Conservation (phyloP, 176 grass and related monocot genomes). For the Tillandsia leiboldiana region DNA sequence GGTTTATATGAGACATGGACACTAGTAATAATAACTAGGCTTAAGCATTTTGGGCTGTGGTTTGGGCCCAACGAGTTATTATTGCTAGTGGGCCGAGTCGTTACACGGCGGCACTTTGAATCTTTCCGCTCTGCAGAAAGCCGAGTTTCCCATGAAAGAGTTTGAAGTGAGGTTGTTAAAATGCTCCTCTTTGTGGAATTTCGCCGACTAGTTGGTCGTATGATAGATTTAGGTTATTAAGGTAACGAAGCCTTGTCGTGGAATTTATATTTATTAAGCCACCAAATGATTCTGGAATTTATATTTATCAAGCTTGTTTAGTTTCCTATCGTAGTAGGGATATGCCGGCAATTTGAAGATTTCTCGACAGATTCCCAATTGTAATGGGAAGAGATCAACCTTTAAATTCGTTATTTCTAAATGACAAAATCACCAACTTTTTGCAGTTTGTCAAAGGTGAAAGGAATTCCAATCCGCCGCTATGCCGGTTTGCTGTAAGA, state of each 20-base stretch:
- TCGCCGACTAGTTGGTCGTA: background rate
- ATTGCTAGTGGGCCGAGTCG: too few relatives aligned
- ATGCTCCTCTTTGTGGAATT: background rate
- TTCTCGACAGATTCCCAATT: slow-evolving; percentile 3
- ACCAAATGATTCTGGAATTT: background rate
- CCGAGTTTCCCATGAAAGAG: slow-evolving; percentile 39
- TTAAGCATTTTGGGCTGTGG: too few relatives aligned
- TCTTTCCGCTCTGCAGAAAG: slow-evolving; percentile 19
- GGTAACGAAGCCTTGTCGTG: slow-evolving; percentile 25
- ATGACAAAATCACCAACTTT: background rate
- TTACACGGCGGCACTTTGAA: slow-evolving; percentile 23
- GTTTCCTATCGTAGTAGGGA: background rate
- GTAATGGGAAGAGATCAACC: background rate
- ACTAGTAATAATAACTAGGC: too few relatives aligned
- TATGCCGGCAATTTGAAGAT: background rate
- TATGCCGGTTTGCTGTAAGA: background rate
- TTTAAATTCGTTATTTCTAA: slow-evolving; percentile 6
- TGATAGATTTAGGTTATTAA: slow-evolving; percentile 26
- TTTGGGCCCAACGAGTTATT: too few relatives aligned
- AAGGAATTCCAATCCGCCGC: background rate
- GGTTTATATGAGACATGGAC: too few relatives aligned
- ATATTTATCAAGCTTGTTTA: background rate
- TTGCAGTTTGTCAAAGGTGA: background rate
- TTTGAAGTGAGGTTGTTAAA: slow-evolving; percentile 20
- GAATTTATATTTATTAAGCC: slow-evolving; percentile 8